Conservation (phyloP, 2,329 filamentous ascomycete genomes). For the Fusarium pseudocircinatum region DNA sequence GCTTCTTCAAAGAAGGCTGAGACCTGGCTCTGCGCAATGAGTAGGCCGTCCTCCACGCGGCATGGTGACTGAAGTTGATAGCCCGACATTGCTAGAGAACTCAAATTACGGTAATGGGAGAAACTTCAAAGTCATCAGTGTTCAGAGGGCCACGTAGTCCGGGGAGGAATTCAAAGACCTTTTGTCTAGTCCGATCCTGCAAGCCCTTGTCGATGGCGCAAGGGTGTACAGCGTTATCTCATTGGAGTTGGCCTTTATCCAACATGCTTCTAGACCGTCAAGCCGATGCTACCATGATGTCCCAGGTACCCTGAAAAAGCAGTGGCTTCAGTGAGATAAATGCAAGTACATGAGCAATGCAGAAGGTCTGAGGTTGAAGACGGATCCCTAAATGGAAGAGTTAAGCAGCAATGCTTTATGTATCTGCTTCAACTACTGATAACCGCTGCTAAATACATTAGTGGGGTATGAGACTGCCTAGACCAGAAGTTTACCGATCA, state of each 20-base stretch:
- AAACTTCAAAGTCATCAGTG: not conserved
- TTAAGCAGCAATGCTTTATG: no score
- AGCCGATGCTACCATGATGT: not conserved
- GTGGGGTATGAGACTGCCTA: no score
- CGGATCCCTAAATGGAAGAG: no score
- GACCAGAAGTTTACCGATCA: no score
- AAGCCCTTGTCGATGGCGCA: not conserved
- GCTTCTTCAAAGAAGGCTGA: constrained; percentile 30
- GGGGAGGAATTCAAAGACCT: no score
- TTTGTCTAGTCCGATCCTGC: not conserved
- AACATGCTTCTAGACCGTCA: not conserved
- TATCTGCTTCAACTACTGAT: no score
- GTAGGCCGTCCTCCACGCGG: constrained; percentile 1
- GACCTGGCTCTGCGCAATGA: constrained; percentile 30
- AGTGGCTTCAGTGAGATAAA: no score
- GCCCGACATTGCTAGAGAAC: not conserved
- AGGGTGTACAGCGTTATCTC: not conserved
- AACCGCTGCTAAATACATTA: no score
- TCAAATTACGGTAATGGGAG: not conserved
- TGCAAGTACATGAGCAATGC: no score
- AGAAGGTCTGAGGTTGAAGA: no score
- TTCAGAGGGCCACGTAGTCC: not conserved
- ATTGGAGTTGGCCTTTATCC: not conserved
- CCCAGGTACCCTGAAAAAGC: no score
- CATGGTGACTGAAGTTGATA: constrained; percentile 19